Conservation (phyloP, 1,284 basidiomycete species). For the Rhodotorula sp. region DNA sequence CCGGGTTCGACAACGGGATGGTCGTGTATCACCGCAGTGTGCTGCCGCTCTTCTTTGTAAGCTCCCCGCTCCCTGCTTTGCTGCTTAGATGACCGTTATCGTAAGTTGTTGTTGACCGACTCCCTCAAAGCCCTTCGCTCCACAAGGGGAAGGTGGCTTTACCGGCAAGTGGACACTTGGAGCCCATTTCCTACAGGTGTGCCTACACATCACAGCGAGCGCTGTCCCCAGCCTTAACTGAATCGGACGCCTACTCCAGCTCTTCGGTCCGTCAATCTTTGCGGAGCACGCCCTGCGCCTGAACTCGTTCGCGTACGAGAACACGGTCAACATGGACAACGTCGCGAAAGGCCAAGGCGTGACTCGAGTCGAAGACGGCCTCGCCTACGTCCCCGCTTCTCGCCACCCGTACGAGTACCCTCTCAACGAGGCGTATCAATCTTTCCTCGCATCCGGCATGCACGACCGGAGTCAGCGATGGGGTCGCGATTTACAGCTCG, state of each 20-base stretch:
- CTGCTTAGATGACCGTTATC: too few relatives aligned
- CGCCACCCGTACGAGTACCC: slow-evolving; percentile 8
- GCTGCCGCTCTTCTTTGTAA: slow-evolving; percentile 4
- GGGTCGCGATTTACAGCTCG: not conserved
- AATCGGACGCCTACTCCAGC: not conserved
- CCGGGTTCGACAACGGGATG: slow-evolving; percentile 6
- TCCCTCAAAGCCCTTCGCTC: not conserved
- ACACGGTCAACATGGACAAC: slow-evolving; percentile 23
- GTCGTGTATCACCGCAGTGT: slow-evolving; percentile 3
- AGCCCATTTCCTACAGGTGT: slow-evolving; percentile 1
- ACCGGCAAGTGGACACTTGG: slow-evolving; percentile 9
- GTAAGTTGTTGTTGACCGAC: not conserved
- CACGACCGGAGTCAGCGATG: not conserved
- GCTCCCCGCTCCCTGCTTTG: too few relatives aligned
- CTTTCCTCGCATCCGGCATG: slow-evolving; percentile 1
- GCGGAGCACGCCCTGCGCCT: slow-evolving; percentile 13
- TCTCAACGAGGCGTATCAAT: slow-evolving; percentile 4
- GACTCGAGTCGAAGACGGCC: slow-evolving; percentile 9
- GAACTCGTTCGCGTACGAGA: slow-evolving; percentile 14
- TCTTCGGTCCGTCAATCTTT: slow-evolving; percentile 16
- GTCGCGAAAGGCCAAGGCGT: slow-evolving; percentile 5
- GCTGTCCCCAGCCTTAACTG: too few relatives aligned
- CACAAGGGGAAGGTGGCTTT: slow-evolving; percentile 3
- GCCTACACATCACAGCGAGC: not conserved
- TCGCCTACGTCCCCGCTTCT: slow-evolving; percentile 4